Conservation (phyloP, 225 moss, liverwort and hornwort genomes). For the Sphagnum tenellum region DNA sequence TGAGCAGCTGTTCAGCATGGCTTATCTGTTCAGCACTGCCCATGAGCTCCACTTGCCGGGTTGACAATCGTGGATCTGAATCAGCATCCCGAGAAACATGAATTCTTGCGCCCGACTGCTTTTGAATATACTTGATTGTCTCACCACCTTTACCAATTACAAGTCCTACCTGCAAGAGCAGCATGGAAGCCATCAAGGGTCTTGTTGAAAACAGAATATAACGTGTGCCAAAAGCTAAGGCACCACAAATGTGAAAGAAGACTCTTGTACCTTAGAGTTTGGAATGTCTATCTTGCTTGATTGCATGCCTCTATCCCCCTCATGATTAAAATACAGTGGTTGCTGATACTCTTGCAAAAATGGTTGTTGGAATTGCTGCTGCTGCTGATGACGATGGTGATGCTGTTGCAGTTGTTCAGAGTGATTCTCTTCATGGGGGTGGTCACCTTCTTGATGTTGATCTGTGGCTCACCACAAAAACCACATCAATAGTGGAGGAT, state of each 20-base stretch:
- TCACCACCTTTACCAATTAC: slow-evolving; percentile 99
- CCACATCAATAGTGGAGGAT: too few species aligned
- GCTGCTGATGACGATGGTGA: slow-evolving; percentile 70
- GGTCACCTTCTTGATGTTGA: slow-evolving; percentile 37
- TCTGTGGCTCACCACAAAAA: slow-evolving; percentile 6
- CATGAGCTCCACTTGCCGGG: slow-evolving; percentile 97
- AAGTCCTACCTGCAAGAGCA: slow-evolving; percentile 63
- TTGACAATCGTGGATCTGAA: slow-evolving; percentile 82
- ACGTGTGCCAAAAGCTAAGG: too few species aligned
- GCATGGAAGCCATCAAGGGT: too few species aligned
- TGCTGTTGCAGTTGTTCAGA: slow-evolving; percentile 22
- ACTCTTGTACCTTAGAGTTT: slow-evolving; percentile 64
- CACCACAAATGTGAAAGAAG: too few species aligned
- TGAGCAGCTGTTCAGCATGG: slow-evolving; percentile 94
- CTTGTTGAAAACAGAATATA: too few species aligned
- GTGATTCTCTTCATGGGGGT: slow-evolving; percentile 23
- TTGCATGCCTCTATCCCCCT: slow-evolving; percentile 57
- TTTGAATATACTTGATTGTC: slow-evolving; percentile 92
- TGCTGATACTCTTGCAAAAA: slow-evolving; percentile 60
- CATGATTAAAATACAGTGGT: slow-evolving; percentile 64
- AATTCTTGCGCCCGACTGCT: slow-evolving; percentile 94
- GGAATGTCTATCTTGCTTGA: slow-evolving; percentile 93
- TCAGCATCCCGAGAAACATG: slow-evolving; percentile 96
- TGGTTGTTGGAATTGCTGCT: slow-evolving; percentile 52
- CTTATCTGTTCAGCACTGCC: slow-evolving; percentile 86